Base-by-base conservation (phyloP, 495 filamentous ascomycete species). In the Bathelium albidoporum region DNA sequence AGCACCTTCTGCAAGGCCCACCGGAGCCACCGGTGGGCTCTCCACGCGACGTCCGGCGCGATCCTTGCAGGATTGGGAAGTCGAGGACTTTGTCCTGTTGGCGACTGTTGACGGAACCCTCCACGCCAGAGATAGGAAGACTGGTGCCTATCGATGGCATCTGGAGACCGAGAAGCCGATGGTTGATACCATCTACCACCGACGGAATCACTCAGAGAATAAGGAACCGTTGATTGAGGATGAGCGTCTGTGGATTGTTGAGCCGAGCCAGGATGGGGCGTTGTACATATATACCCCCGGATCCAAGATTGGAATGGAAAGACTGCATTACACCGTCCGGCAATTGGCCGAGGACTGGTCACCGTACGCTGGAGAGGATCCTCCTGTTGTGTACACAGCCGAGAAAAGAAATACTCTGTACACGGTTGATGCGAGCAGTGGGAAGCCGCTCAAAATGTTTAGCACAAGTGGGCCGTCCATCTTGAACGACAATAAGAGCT, bases 61-160 rank as follows among this genome's bases (percentile, higher is more conserved):
- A 84, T 92, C 86, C 76, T 76, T 97, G 82, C 87, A 95, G 83
- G 94, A 97, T 73, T 97, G 91, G 92, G 90, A 96, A 85, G 91
- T 96, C 77, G 93, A 97, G 88, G 92, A 97, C 79, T 95, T 97
- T 85, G 89, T 97, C 75, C 88, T 98, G 80, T 79, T 98, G 87
- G 91, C 95, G 88, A 97, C 95, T 83, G 88, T 98, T 81, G 90
- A 97, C 80, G 94, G 94, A 79, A 89, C 88, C 65, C 84, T 98
- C 74, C 89, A 96, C 80, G 94, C 95, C 71, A 84, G 86, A 77
- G 91, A 97, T 78, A 83, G 94, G 68, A 89, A 88, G 73, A 92
- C 85, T 63, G 94, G 94, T 59, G 76, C 86, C 53, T 80, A 85
- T 63, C 87, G 83, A 73, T 98, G 94, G 94, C 85, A 85, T 70